Evolutionary conservation across 352 stramenopile species (phyloP), one percentile per base, ranked within the genome.

Genomic region (Phytophthora brassicae): DNA sequence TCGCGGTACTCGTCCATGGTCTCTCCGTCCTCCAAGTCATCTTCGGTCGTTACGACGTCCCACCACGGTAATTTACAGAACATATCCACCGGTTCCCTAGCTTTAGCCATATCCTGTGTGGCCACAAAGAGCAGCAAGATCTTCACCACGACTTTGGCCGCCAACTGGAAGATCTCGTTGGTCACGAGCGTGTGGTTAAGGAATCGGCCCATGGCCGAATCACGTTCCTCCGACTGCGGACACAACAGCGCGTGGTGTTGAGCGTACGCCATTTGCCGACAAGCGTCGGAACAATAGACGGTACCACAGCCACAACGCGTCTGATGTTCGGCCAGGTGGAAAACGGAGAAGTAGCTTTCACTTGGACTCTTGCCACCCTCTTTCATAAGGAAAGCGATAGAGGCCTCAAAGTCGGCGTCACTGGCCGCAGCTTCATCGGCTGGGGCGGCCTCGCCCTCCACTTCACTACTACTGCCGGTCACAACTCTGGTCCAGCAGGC

Each of bases 151-250:
- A 97, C 87, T 57, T 97, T 93, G 46, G 79, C 89, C 11, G 91
- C 89, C 11, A 97, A 72, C 50, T 97, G 77, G 70, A 98, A 97
- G 57, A 98, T 98, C 70, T 98, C 92, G 67, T 98, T 98, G 8
- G 89, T 97, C 51, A 88, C 76, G 31, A 86, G 63, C 28, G 82
- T 87, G 67, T 95, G 77, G 64, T 87, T 79, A 23, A 96, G 72
- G 41, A 90, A 92, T 14, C 84, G 69, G 39, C 92, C 82, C 72
- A 96, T 94, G 26, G 87, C 83, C 13, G 62, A 84, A 13, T 72
- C 57, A 6, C 63, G 60, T 19, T 68, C 67, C n/a, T 75, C 63
- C 24, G 60, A 58, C 16, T 71, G 66, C 14, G 70, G 47, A 69
- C 91, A 97, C 20, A 97, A 63, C 24, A 95, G 51, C n/a, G 75